Conservation (phyloP, 179 eudicot species). For the Patellifolia procumbens region DNA sequence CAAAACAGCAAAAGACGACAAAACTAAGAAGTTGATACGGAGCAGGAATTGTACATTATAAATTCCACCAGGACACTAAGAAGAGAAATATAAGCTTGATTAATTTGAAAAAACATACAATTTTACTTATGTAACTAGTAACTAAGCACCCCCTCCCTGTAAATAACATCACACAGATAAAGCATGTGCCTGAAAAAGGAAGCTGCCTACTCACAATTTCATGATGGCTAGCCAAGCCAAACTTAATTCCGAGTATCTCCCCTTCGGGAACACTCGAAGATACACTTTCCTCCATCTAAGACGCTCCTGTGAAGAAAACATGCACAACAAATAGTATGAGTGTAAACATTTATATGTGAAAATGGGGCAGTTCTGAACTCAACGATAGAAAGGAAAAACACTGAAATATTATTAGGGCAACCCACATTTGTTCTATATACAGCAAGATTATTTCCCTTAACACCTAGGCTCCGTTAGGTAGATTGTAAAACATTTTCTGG, state of each 20-base stretch:
- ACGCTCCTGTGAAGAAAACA: background rate
- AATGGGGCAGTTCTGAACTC: too few species aligned
- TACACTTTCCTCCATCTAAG: slow-evolving; percentile 53
- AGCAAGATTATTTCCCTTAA: background rate
- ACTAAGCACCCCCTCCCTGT: too few species aligned
- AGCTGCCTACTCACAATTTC: slow-evolving; percentile 65
- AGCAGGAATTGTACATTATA: background rate
- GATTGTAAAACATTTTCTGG: too few species aligned
- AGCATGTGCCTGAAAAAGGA: background rate
- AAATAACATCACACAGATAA: slow-evolving; percentile 9
- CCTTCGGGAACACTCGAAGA: slow-evolving; percentile 52
- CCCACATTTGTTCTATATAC: background rate
- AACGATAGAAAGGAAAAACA: background rate
- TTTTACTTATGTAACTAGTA: background rate
- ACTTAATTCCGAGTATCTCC: slow-evolving; percentile 59
- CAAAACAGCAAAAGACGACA: background rate
- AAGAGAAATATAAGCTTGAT: slow-evolving; percentile 2
- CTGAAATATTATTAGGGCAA: background rate
- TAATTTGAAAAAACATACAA: background rate
- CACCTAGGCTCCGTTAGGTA: too few species aligned
- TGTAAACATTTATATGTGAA: background rate
- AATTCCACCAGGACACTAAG: slow-evolving; percentile 6
- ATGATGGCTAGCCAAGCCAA: slow-evolving; percentile 66
- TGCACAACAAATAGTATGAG: background rate
- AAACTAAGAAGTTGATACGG: background rate